A percentile compares a stretch with the other conserved stretches of the same genome.
These are phyloP conservation scores for Teratosphaeria zuluensis DNA, from an alignment of 2,329 filamentous ascomycete species.

Conservation along the genomic window DNA sequence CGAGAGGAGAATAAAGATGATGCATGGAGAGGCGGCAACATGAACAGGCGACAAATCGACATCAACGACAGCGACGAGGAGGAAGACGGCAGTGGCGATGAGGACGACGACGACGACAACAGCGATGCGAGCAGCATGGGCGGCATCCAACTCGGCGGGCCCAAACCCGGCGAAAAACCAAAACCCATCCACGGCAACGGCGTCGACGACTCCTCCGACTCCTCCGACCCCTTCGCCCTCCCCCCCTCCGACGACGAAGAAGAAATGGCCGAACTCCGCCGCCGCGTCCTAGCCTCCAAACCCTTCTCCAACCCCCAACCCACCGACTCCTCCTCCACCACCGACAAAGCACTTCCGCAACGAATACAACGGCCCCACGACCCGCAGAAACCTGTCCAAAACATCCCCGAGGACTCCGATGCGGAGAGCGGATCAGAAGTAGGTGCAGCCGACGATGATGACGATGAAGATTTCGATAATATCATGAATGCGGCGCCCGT, in stretches of 20 bases:
- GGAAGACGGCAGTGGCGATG: constrained; percentile 29
- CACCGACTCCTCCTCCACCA: constrained; percentile 12
- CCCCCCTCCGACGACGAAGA: constrained; percentile 73
- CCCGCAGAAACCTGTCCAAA: constrained; percentile 34
- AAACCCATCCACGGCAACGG: constrained; percentile 32
- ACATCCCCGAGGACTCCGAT: constrained; percentile 45
- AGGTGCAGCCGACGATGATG: constrained; percentile 52
- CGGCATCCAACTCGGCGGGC: constrained; percentile 26
- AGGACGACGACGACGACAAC: constrained; percentile 37
- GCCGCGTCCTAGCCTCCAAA: constrained; percentile 83
- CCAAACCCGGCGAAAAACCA: constrained; percentile 44
- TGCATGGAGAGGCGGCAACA: constrained; percentile 85
- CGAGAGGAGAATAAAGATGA: constrained; percentile 51
- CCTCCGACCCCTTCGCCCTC: constrained; percentile 65
- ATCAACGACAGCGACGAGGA: constrained; percentile 42
- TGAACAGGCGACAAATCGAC: constrained; percentile 54
- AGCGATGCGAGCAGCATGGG: constrained; percentile 26
- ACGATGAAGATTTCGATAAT: constrained; percentile 78
- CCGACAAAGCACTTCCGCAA: constrained; percentile 39
- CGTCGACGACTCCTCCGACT: constrained; percentile 36
- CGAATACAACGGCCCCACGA: constrained; percentile 51
- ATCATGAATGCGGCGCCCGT: constrained; percentile 87
- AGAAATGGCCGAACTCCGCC: constrained; percentile 85
- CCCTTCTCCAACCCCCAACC: constrained; percentile 58
- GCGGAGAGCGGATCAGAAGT: constrained; percentile 65